Base-by-base conservation (phyloP, 257 asterid genomes). In the Plectranthus barbatus region DNA sequence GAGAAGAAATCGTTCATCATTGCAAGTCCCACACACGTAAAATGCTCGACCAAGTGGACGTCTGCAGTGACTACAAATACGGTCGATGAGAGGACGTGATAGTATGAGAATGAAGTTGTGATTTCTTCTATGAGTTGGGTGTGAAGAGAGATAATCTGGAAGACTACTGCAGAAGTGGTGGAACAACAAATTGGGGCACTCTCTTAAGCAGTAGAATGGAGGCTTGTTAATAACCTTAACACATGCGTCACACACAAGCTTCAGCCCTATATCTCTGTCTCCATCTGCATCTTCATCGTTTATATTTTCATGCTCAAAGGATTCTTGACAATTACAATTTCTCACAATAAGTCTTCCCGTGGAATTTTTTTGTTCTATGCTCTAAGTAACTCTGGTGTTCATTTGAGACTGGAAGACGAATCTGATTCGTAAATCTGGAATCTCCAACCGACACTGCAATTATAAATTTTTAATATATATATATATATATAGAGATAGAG, bases 41-140 rank as follows among this genome's bases (percentile, higher is more conserved):
- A 49, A 0, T 14, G 0, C 29, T 4, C 1, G 4, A 1, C 1
- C 1, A 4, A n/a, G n/a, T n/a, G n/a, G n/a, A n/a, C n/a, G n/a
- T n/a, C n/a, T n/a, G n/a, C n/a, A n/a, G n/a, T n/a, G 4, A 4
- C 29, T 4, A 1, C 29, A 23, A 4, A 23, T 23, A 4, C 4
- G 1, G 1, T 4, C 3, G 4, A 1, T 23, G 1, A 1, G 4
- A 23, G 29, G 29, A 23, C 29, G 29, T 23, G 29, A 23, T 1
- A 4, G n/a, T n/a, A n/a, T n/a, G n/a, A n/a, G n/a, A n/a, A n/a
- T n/a, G n/a, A n/a, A n/a, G n/a, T n/a, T n/a, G n/a, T n/a, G n/a
- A n/a, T n/a, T n/a, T n/a, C n/a, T n/a, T 23, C 4, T 4, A 23
- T 23, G 29, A 4, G 29, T 4, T 1, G 29, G 29, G 29, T 23